phyloP scores from a whole-genome alignment of 192 early-diverging fungal genomes.

The Podila epigama region DNA sequence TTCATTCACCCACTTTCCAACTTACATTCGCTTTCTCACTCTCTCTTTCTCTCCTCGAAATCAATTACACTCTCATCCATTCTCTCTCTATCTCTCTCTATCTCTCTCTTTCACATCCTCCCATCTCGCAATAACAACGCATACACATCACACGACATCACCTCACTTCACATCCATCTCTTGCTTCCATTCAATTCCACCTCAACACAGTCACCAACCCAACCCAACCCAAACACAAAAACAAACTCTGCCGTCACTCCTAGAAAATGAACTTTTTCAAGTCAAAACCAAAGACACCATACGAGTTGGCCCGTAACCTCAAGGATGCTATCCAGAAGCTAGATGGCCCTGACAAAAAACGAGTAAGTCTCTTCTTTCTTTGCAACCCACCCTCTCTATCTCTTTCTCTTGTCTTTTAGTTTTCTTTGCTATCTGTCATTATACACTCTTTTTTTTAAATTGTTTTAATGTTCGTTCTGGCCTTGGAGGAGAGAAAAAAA shows the following conservation, averaged over 20 bases:
- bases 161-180: neutral
- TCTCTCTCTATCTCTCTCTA: neutral
- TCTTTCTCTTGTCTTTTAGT: too few species aligned
- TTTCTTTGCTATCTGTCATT: too few species aligned
- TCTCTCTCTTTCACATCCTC: neutral
- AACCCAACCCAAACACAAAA: neutral
- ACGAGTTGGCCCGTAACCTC: conserved; percentile 87
- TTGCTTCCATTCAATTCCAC: neutral
- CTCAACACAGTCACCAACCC: neutral
- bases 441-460: too few species aligned
- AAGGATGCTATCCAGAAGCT: conserved; percentile 86
- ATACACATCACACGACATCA: neutral
- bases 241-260: neutral
- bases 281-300: conserved; percentile 82
- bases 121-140: neutral
- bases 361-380: too few species aligned
- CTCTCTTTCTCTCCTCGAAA: neutral
- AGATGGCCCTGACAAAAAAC: conserved; percentile 73
- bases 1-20: too few species aligned
- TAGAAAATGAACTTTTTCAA: conserved; percentile 68
- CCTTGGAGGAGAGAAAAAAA: too few species aligned
- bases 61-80: neutral
- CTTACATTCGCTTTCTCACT: too few species aligned
- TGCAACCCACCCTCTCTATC: too few species aligned
- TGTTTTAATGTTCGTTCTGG: too few species aligned